Evolutionary conservation across 2,329 filamentous ascomycete genomes (phyloP), one percentile per base, ranked within the genome.

Genomic region (Trichoderma atroviride): DNA sequence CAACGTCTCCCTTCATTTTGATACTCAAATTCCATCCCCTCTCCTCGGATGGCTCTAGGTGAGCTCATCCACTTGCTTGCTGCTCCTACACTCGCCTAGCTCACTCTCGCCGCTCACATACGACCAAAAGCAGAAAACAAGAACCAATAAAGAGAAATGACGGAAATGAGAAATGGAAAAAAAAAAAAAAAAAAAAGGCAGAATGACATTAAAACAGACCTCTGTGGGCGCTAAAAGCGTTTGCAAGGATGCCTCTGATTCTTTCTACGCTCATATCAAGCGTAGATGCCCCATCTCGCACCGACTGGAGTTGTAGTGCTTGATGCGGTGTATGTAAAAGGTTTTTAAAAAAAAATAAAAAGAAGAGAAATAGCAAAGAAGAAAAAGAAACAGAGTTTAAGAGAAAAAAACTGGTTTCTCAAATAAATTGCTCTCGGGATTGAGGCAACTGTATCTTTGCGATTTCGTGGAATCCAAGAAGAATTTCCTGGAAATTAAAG

Each of bases 401-500:
- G 27, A 27, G 4, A 27, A 27, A 27, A 57, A 50, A 66, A 43
- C 27, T 64, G 72, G 71, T 72, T 67, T 69, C 70, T 58, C 55
- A 71, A 73, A 71, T 72, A 72, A 69, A 70, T 58, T 71, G 64
- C 64, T 57, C 69, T 60, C 69, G 53, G 71, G 50, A 61, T 63
- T 71, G 70, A 50, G 71, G 47, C 66, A 70, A 9, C 71, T 71
- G 69, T 68, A 69, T 70, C 65, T 69, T 69, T 52, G 47, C 47
- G 27, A 55, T 52, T 40, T 70, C 73, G 73, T 75, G 70, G 72
- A 72, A 76, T 76, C 76, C 75, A 66, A 66, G 63, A 66, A 66
- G 76, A 53, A 53, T 73, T 77, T 75, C 74, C 73, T 74, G 74
- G 64, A 73, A 75, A 72, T 71, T 50, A 60, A 22, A 53, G 27